These are phyloP conservation scores for Debaryomyces udenii DNA, from an alignment of 1,139 yeast genomes.

Conservation along the genomic window DNA sequence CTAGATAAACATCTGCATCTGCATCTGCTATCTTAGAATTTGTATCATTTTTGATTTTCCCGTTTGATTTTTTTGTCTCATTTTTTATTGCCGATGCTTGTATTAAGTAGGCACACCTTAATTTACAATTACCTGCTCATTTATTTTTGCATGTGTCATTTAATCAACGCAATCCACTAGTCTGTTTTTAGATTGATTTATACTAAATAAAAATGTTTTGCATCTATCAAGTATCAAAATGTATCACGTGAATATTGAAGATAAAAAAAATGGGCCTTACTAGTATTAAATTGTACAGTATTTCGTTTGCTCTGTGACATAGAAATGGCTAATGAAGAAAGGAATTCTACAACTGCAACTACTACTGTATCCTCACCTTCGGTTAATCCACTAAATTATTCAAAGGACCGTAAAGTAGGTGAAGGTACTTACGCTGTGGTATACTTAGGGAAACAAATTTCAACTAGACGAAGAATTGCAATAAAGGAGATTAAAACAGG, in stretches of 20 bases:
- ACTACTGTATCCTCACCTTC: conserved; percentile 2
- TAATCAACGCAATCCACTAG: background rate
- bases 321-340: too few species aligned
- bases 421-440: conserved; percentile 99
- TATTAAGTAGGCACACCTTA: background rate
- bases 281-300: too few species aligned
- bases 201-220: conserved; percentile 6
- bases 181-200: conserved; percentile 6
- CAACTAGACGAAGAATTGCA: conserved; percentile 70
- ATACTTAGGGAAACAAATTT: conserved; percentile 70
- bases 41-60: background rate
- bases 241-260: conserved; percentile 2
- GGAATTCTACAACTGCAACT: background rate
- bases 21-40: background rate
- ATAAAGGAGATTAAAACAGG: conserved; percentile 95
- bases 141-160: conserved; percentile 4
- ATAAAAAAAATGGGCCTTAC: too few species aligned
- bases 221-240: background rate
- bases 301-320: too few species aligned
- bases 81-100: background rate
- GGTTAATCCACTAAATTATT: conserved; percentile 26
- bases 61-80: background rate
- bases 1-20: too few species aligned
- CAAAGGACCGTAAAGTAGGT: conserved; percentile 83
- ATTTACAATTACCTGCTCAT: background rate